phyloP scores from a whole-genome alignment of 257 asterid species.

The Solanum ahanhuiri region DNA sequence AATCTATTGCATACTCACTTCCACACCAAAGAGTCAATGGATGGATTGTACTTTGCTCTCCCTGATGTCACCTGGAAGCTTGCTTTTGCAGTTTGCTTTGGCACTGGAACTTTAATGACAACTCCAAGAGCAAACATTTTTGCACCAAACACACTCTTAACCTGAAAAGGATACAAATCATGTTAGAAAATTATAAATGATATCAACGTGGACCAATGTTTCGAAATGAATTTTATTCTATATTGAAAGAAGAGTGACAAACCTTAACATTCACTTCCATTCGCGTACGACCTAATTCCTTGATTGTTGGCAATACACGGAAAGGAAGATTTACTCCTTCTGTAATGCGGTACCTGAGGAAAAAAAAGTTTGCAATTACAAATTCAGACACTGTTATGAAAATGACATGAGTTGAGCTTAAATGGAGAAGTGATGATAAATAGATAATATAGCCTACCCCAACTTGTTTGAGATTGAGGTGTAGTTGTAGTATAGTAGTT shows the following conservation, averaged over 20 bases:
- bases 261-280: conserved; percentile 99
- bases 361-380: conserved; percentile 2
- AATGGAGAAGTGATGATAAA: background rate
- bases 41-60: conserved; percentile 89
- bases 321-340: conserved; percentile 99
- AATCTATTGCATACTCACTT: conserved; percentile 53
- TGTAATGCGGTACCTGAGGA: conserved; percentile 79
- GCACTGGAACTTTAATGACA: conserved; percentile 96
- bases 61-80: conserved; percentile 99
- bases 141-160: conserved; percentile 98
- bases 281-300: conserved; percentile 98
- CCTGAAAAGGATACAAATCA: conserved; percentile 36
- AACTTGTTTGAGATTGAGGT: background rate
- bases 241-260: conserved; percentile 17
- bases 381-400: background rate
- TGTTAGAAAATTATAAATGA: background rate
- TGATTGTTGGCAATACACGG: conserved; percentile 95
- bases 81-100: conserved; percentile 98
- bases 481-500: background rate
- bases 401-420: background rate
- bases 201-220: background rate
- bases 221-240: background rate
- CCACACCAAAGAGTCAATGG: conserved; percentile 96
- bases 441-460: background rate
- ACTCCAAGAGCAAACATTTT: conserved; percentile 99